Percentiles rank a stretch among this genome's conserved stretches.
phyloP scores from a whole-genome alignment of 495 filamentous ascomycete species.

The Tuber brumale region DNA sequence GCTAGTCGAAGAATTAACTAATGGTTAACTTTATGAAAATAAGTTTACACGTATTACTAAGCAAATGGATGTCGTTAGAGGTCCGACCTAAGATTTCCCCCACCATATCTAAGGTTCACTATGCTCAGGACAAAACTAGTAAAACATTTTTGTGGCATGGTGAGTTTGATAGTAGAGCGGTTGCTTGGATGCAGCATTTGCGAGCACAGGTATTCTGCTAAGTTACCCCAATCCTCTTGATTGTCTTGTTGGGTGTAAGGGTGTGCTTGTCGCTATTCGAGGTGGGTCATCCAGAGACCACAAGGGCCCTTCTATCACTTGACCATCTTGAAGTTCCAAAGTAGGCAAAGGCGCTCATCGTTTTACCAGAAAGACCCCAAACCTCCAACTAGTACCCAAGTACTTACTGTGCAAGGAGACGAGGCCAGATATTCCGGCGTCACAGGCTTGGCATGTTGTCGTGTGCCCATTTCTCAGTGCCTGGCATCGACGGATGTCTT shows the following conservation, averaged over 20 bases:
- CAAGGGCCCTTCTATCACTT: neutral
- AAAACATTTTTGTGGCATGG: neutral
- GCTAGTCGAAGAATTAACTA: neutral
- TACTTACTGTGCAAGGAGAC: neutral
- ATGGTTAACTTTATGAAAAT: neutral
- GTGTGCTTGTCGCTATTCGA: neutral
- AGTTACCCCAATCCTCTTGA: neutral
- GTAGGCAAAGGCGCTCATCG: neutral
- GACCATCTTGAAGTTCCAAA: neutral
- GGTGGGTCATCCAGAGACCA: neutral
- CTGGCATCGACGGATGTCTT: neutral
- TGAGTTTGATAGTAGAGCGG: neutral
- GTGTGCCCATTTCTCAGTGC: neutral
- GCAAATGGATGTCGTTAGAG: neutral
- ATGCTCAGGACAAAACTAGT: neutral
- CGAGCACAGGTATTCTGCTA: neutral
- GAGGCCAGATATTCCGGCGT: neutral
- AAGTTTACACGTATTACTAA: neutral
- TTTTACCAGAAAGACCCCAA: neutral
- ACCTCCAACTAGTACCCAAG: neutral
- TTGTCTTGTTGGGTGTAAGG: neutral
- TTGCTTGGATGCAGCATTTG: neutral
- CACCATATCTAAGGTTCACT: neutral
- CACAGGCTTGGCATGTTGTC: neutral
- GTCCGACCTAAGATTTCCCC: neutral